These are phyloP conservation scores for Rhizopus sp. DNA, from an alignment of 371 early-diverging fungal genomes.

Conservation along the genomic window DNA sequence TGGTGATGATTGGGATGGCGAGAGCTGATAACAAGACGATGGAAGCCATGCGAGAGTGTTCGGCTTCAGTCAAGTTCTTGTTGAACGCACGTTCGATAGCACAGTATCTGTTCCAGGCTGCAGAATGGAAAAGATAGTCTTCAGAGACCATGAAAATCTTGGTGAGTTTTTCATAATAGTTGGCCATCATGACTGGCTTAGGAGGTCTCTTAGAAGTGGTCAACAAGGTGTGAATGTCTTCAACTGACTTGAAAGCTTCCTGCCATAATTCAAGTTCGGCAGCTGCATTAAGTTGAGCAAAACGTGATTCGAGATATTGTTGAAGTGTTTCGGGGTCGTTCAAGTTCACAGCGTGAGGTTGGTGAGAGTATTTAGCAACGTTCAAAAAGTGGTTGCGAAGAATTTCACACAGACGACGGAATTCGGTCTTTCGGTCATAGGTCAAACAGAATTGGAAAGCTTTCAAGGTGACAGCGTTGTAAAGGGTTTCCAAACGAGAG, in stretches of 20 bases:
- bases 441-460: conserved; percentile 96
- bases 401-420: conserved; percentile 95
- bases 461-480: conserved; percentile 88
- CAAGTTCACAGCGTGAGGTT: conserved; percentile 91
- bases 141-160: conserved; percentile 94
- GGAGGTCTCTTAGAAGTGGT: conserved; percentile 89
- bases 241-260: conserved; percentile 95
- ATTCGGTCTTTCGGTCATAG: conserved; percentile 96
- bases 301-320: conserved; percentile 93
- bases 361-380: conserved; percentile 91
- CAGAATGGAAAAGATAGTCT: conserved; percentile 97
- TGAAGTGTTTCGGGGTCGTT: conserved; percentile 96
- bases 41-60: conserved; percentile 85
- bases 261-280: conserved; percentile 98
- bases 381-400: conserved; percentile 92
- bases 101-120: conserved; percentile 94
- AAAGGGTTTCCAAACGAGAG: conserved; percentile 89
- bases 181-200: conserved; percentile 93
- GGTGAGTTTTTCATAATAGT: conserved; percentile 97
- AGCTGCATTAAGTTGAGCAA: conserved; percentile 93
- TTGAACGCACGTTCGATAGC: conserved; percentile 76
- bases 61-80: conserved; percentile 68
- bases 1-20: conserved; percentile 86
- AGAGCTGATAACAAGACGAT: conserved; percentile 91
- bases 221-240: conserved; percentile 95